A percentile compares a stretch with the other conserved stretches of the same genome.
Evolutionary conservation across 2,329 filamentous ascomycete genomes (phyloP).

Genomic region (Alternaria hordeiaustralica): DNA sequence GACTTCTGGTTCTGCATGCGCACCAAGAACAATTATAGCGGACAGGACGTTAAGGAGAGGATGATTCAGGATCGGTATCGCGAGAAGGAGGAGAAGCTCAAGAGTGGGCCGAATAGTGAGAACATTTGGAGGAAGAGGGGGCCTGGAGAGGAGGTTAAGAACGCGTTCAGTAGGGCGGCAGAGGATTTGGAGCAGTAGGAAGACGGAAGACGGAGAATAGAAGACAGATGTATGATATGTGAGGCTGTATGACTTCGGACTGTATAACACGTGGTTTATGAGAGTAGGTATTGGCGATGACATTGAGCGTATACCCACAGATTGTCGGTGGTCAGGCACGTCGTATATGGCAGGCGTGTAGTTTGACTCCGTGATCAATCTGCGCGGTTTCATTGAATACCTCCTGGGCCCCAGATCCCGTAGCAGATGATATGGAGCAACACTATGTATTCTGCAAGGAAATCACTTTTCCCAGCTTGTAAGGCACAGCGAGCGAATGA

Average conservation of each 20-base stretch:
- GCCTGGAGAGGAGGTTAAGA: slow-evolving; percentile 40
- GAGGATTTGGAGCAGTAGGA: slow-evolving; percentile 9
- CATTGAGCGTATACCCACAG: not conserved
- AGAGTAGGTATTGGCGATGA: not conserved
- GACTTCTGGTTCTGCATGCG: slow-evolving; percentile 99
- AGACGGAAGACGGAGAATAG: not conserved
- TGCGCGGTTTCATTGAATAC: accelerated
- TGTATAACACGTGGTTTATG: not conserved
- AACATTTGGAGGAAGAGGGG: slow-evolving; percentile 84
- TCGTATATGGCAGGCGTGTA: not conserved
- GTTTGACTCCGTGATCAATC: not conserved
- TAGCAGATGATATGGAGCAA: not conserved
- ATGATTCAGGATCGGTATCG: slow-evolving; percentile 71
- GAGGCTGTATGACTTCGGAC: not conserved
- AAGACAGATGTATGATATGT: not conserved
- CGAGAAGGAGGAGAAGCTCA: slow-evolving; percentile 70
- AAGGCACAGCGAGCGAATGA: not conserved
- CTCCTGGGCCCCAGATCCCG: not conserved
- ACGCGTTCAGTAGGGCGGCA: slow-evolving; percentile 31
- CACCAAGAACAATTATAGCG: slow-evolving; percentile 65
- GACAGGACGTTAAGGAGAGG: slow-evolving; percentile 62
- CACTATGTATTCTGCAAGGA: not conserved
- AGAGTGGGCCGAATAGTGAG: slow-evolving; percentile 77
- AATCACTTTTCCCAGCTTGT: not conserved
- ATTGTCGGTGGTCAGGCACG: accelerated